Base-by-base conservation (phyloP, 805 yeast genomes). In the Tetrapisispora arboricola region DNA sequence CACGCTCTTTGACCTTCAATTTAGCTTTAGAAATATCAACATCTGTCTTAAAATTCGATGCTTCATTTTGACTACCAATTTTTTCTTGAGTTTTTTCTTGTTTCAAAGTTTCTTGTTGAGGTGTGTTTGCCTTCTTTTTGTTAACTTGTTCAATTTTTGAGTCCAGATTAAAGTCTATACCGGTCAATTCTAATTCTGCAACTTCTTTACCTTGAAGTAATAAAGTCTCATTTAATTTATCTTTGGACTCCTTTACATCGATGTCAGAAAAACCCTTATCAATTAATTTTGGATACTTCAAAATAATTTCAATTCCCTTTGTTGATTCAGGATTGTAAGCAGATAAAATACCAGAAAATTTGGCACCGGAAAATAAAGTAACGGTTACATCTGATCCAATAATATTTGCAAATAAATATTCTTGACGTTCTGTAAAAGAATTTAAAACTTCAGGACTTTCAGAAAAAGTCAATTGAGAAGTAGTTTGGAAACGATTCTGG, bases 11-110 rank as follows among this genome's bases (percentile, higher is more conserved):
- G 26, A 68, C 47, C 16, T 58, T 53, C 6, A 51, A 49, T 18
- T 42, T 45, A n/a, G 63, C 48, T 6, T 77, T 73, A 5, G 90
- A 76, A 40, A 92, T 90, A 57, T 84, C 97, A 2, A 78, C 64
- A 60, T 90, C 98, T 1, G 96, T 92, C 58, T 75, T 78, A 67
- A 90, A 90, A 11, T 61, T 59, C 37, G 22, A 5, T 22, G 48
- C 39, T 27, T 49, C 49, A 16, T 44, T 43, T 22, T 51, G 44
- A 27, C 46, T 38, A 7, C 5, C 48, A 38, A 7, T 24, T 44
- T 7, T 39, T 24, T 29, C 42, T 29, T 21, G 49, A 43, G 41
- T 40, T 4, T 35, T 44, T 20, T 48, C 42, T 22, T 28, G 36
- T 20, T 28, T 43, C 19, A n/a, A 7, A 3, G n/a, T 17, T 8